Evolutionary conservation across 2,329 filamentous ascomycete genomes (phyloP).

Genomic region (Alternaria alternata): DNA sequence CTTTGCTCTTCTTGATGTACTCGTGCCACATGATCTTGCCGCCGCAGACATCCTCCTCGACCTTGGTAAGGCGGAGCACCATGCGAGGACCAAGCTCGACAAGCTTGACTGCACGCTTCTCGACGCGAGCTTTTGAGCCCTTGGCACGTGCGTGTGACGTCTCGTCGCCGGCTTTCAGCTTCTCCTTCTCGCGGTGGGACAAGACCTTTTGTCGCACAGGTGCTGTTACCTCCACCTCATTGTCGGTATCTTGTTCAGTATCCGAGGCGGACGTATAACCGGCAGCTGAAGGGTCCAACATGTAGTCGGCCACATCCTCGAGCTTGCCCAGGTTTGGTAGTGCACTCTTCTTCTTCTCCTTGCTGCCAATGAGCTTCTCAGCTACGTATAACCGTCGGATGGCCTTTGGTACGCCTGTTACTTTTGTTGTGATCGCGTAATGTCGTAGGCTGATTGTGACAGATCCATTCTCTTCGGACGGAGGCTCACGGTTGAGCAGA

Average conservation of each 20-base stretch:
- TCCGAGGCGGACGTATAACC: constrained; percentile 94
- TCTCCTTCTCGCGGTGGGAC: constrained; percentile 61
- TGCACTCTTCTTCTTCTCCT: constrained; percentile 64
- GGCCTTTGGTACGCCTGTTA: constrained; percentile 82
- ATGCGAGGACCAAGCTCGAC: constrained; percentile 92
- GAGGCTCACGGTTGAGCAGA: constrained; percentile 81
- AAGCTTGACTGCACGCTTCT: constrained; percentile 88
- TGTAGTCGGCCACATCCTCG: constrained; percentile 92
- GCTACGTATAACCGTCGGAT: constrained; percentile 85
- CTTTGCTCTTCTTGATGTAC: constrained; percentile 83
- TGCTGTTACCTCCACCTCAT: constrained; percentile 84
- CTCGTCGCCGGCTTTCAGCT: constrained; percentile 52
- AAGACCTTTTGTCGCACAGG: constrained; percentile 69
- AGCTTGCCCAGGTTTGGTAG: constrained; percentile 91
- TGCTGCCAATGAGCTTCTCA: constrained; percentile 74
- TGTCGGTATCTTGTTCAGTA: constrained; percentile 92
- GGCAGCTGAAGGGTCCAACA: constrained; percentile 78
- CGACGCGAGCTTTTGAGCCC: constrained; percentile 62
- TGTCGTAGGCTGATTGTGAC: constrained; percentile 90
- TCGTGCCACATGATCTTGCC: constrained; percentile 99
- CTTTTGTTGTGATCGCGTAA: constrained; percentile 92
- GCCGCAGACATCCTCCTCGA: constrained; percentile 89
- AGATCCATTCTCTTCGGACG: constrained; percentile 54
- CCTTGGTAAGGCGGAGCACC: constrained; percentile 88
- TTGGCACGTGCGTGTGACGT: constrained; percentile 46